These are phyloP conservation scores for Acidomyces sp. DNA, from an alignment of 495 filamentous ascomycete species.

Conservation along the genomic window DNA sequence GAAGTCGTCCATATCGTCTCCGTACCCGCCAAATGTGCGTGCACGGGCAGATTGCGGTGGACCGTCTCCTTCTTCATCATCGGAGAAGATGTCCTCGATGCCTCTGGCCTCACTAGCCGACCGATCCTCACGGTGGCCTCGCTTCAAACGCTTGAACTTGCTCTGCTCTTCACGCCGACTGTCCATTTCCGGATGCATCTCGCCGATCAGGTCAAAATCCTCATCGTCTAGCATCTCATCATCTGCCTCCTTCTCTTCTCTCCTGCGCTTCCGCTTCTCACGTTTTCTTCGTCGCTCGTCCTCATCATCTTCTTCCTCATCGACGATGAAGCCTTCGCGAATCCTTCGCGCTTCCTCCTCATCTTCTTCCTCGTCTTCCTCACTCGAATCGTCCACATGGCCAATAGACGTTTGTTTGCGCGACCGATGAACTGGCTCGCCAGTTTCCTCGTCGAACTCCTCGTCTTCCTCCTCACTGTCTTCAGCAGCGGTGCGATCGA, in stretches of 20 bases:
- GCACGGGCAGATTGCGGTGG: conserved; percentile 22
- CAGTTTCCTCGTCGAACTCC: conserved; percentile 70
- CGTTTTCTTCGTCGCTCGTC: conserved; percentile 51
- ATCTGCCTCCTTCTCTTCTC: conserved; percentile 63
- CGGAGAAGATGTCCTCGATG: conserved; percentile 83
- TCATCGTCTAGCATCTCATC: conserved; percentile 89
- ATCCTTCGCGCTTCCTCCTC: conserved; percentile 59
- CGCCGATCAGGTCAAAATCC: conserved; percentile 87
- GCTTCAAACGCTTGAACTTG: conserved; percentile 91
- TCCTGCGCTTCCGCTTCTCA: conserved; percentile 54
- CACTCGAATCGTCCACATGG: conserved; percentile 67
- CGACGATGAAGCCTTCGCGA: conserved; percentile 89
- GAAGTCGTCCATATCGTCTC: conserved; percentile 90
- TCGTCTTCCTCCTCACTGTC: conserved; percentile 87
- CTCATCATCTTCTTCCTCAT: conserved; percentile 59
- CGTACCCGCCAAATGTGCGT: conserved; percentile 35
- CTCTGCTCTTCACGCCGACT: conserved; percentile 36
- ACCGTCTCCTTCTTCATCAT: conserved; percentile 62
- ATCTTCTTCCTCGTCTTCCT: conserved; percentile 94
- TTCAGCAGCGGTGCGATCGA: conserved; percentile 73
- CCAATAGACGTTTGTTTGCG: conserved; percentile 32
- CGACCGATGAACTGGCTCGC: conserved; percentile 35
- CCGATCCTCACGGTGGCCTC: conserved; percentile 68
- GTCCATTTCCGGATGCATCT: conserved; percentile 55
- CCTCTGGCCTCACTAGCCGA: conserved; percentile 47